Evolutionary conservation across 2,329 filamentous ascomycete species (phyloP).

Genomic region (Neophaeococcomyces mojaviensis): DNA sequence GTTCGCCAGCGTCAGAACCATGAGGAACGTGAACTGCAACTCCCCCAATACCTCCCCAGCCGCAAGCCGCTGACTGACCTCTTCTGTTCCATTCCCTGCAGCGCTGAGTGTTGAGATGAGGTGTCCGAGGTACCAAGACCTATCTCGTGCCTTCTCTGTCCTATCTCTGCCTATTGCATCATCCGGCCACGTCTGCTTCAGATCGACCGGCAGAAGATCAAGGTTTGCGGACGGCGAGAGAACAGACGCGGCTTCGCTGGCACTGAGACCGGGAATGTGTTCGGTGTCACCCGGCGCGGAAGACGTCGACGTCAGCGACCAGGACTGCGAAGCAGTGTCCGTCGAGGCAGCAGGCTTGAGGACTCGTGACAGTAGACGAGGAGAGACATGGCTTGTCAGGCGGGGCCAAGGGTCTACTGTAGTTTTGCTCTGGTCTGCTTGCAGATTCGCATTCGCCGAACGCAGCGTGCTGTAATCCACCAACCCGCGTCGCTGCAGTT

Average conservation of each 20-base stretch:
- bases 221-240: conserved; percentile 36
- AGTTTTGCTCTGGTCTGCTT: conserved; percentile 5
- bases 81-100: conserved; percentile 22
- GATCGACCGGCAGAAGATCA: conserved; percentile 50
- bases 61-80: conserved; percentile 17
- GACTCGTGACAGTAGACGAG: conserved; percentile 21
- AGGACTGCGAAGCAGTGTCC: conserved; percentile 24
- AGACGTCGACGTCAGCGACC: conserved; percentile 52
- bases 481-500: conserved; percentile 30
- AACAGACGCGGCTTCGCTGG: conserved; percentile 14
- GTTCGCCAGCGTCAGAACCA: conserved; percentile 57
- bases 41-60: conserved; percentile 47
- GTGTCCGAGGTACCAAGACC: conserved; percentile 53
- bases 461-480: conserved; percentile 19
- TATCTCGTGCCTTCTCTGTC: conserved; percentile 55
- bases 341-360: conserved; percentile 8
- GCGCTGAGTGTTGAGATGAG: conserved; percentile 32
- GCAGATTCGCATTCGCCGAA: conserved; percentile 17
- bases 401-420: conserved; percentile 36
- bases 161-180: conserved; percentile 55
- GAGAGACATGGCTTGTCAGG: conserved; percentile 46
- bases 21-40: conserved; percentile 56
- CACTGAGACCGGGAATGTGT: conserved; percentile 50
- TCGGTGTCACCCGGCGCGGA: conserved; percentile 51
- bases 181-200: conserved; percentile 55